These are phyloP conservation scores for Phytophthora boehmeriae DNA, from an alignment of 352 stramenopile species.

Conservation along the genomic window DNA sequence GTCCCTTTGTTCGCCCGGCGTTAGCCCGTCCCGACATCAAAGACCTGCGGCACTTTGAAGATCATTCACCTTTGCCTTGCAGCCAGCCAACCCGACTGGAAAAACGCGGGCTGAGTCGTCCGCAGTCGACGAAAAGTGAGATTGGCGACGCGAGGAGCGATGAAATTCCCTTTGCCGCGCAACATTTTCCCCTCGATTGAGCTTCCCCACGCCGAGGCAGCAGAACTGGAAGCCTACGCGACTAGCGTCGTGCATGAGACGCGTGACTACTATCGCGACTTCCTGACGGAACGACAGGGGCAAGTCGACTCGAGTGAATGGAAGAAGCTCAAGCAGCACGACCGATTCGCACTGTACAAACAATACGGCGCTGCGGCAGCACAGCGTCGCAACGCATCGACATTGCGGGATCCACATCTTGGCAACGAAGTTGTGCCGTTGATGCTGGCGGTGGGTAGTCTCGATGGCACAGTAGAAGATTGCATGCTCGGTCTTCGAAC, in stretches of 20 bases:
- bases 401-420: conserved; percentile 13
- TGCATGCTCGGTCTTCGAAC: conserved; percentile 59
- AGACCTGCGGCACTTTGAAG: conserved; percentile 2
- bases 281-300: conserved; percentile 26
- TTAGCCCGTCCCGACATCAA: background rate
- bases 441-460: conserved; percentile 46
- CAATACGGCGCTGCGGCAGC: conserved; percentile 17
- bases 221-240: conserved; percentile 21
- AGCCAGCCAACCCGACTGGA: conserved; percentile 7
- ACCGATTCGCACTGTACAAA: conserved; percentile 37
- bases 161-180: conserved; percentile 35
- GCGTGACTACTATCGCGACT: conserved; percentile 34
- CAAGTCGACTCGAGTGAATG: conserved; percentile 30
- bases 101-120: background rate
- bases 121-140: background rate
- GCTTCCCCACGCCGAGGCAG: conserved; percentile 12
- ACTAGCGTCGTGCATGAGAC: conserved; percentile 24
- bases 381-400: conserved; percentile 10
- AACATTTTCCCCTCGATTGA: conserved; percentile 32
- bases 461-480: conserved; percentile 48
- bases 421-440: conserved; percentile 27
- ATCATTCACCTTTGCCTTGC: conserved; percentile 23
- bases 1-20: background rate
- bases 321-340: conserved; percentile 41
- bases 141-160: background rate